Percentiles rank a stretch among this genome's conserved stretches.
Conservation (phyloP, 2,329 filamentous ascomycete species). For the Alternaria arbusti region DNA sequence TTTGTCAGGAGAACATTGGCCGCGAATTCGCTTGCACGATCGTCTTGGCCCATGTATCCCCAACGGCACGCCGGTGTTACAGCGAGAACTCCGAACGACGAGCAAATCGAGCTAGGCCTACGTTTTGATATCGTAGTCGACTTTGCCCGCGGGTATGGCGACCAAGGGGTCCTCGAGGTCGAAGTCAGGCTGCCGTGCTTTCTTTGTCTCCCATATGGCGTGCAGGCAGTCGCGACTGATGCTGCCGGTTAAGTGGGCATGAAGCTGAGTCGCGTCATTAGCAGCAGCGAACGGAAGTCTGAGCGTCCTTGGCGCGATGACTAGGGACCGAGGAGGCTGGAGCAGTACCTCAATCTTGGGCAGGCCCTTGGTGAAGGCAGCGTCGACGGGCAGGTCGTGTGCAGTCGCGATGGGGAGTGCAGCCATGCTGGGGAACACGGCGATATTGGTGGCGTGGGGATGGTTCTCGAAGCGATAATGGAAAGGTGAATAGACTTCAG, state of each 20-base stretch:
- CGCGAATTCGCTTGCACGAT: neutral
- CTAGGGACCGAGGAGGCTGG: slow-evolving; percentile 26
- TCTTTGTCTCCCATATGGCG: slow-evolving; percentile 72
- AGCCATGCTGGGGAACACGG: neutral
- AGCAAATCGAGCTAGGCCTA: slow-evolving; percentile 49
- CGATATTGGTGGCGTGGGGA: slow-evolving; percentile 30
- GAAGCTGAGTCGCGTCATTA: slow-evolving; percentile 62
- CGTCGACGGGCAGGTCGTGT: slow-evolving; percentile 21
- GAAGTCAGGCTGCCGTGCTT: slow-evolving; percentile 57
- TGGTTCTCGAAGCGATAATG: slow-evolving; percentile 24
- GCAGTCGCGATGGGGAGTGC: slow-evolving; percentile 18
- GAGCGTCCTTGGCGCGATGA: slow-evolving; percentile 23
- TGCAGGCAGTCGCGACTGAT: slow-evolving; percentile 76
- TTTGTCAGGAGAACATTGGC: neutral
- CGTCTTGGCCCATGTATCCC: neutral
- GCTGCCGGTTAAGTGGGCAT: slow-evolving; percentile 81
- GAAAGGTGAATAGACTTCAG: slow-evolving; percentile 21
- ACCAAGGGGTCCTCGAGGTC: slow-evolving; percentile 70
- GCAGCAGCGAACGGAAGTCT: slow-evolving; percentile 37
- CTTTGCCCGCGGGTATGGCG: slow-evolving; percentile 73
- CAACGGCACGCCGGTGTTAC: slow-evolving; percentile 7
- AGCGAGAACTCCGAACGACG: neutral
- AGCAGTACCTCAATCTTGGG: slow-evolving; percentile 53
- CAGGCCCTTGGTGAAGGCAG: slow-evolving; percentile 42
- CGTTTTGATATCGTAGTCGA: slow-evolving; percentile 73